phyloP scores from a whole-genome alignment of 2,329 filamentous ascomycete species.

The Colletotrichum eleusines region DNA sequence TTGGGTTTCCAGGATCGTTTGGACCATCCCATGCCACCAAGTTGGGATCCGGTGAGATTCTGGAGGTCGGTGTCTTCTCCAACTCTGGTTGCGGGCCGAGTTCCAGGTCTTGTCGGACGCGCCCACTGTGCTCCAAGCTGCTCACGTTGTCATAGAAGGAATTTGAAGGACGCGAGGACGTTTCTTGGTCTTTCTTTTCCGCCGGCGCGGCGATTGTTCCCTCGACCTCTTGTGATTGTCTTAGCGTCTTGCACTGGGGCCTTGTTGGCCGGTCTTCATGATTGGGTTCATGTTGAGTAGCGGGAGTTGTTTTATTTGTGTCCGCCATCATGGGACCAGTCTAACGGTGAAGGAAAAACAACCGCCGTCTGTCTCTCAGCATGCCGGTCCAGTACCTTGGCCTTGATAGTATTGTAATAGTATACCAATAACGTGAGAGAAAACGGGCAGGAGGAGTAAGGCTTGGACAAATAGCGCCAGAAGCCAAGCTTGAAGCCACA shows the following conservation, averaged over 20 bases:
- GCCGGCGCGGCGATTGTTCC: background rate
- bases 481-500: background rate
- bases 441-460: background rate
- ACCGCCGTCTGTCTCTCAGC: background rate
- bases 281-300: background rate
- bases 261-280: background rate
- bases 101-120: slow-evolving; percentile 50
- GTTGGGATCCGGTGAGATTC: slow-evolving; percentile 52
- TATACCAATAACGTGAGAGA: background rate
- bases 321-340: slow-evolving; percentile 1
- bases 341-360: background rate
- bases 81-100: slow-evolving; percentile 46
- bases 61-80: slow-evolving; percentile 41
- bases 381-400: background rate
- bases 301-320: background rate
- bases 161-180: slow-evolving; percentile 11
- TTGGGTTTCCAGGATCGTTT: slow-evolving; percentile 63
- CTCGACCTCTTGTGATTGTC: slow-evolving; percentile 30
- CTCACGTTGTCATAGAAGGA: slow-evolving; percentile 19
- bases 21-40: slow-evolving; percentile 65
- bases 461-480: background rate
- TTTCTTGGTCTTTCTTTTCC: slow-evolving; percentile 8
- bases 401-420: background rate
- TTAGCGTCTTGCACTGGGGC: slow-evolving; percentile 20
- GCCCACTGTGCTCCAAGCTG: slow-evolving; percentile 13